Evolutionary conservation across 805 yeast genomes (phyloP).

Genomic region (Zygosaccharomyces bisporus): DNA sequence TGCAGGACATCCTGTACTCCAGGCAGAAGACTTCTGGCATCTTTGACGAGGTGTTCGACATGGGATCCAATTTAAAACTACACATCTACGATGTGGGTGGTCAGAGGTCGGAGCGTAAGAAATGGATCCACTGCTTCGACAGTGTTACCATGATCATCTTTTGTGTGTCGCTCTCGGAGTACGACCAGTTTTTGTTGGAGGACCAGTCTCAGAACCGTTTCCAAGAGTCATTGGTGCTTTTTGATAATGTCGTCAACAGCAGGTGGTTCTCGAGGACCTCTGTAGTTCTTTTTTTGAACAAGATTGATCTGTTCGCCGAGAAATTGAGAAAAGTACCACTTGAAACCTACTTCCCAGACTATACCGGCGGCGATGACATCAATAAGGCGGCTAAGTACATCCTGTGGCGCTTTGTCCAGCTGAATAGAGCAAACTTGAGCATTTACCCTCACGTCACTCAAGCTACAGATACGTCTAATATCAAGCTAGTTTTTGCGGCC

Average conservation of each 20-base stretch:
- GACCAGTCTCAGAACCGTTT: slow-evolving; percentile 71
- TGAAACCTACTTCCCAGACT: slow-evolving; percentile 82
- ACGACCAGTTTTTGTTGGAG: slow-evolving; percentile 81
- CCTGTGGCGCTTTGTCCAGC: slow-evolving; percentile 82
- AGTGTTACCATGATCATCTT: slow-evolving; percentile 85
- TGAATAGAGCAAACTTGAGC: slow-evolving; percentile 75
- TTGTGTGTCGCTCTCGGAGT: slow-evolving; percentile 87
- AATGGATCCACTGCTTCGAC: slow-evolving; percentile 97
- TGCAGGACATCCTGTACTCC: slow-evolving; percentile 76
- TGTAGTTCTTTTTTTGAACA: slow-evolving; percentile 79
- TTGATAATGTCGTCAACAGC: slow-evolving; percentile 87
- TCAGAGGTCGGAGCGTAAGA: slow-evolving; percentile 90
- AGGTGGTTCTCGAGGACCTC: slow-evolving; percentile 90
- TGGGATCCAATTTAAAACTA: slow-evolving; percentile 58
- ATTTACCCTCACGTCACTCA: slow-evolving; percentile 90
- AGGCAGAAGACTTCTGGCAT: slow-evolving; percentile 93
- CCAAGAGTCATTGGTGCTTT: slow-evolving; percentile 76
- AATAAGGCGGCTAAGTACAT: slow-evolving; percentile 90
- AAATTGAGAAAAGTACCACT: slow-evolving; percentile 78
- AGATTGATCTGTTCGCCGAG: slow-evolving; percentile 85
- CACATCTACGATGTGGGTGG: slow-evolving; percentile 89
- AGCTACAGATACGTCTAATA: slow-evolving; percentile 90
- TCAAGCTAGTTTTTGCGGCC: slow-evolving; percentile 79
- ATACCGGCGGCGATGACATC: slow-evolving; percentile 84
- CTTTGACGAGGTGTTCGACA: slow-evolving; percentile 71